Evolutionary conservation across 345 rosid species (phyloP).

Genomic region (Rhodomyrtus tomentosa): DNA sequence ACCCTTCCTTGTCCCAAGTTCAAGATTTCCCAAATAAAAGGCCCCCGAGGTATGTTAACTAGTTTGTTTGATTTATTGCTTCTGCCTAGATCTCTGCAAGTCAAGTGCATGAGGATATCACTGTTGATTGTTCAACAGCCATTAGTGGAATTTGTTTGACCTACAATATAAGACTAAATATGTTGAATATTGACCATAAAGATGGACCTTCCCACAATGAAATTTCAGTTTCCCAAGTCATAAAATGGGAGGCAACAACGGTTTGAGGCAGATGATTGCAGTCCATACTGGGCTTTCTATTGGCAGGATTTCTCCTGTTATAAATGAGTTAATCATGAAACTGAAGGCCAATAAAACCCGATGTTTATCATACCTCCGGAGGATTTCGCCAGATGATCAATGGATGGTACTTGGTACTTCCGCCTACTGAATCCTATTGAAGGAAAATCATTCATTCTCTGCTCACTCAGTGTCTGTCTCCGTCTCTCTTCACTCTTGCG

Average conservation of each 20-base stretch:
- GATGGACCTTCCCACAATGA: neutral
- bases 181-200: neutral
- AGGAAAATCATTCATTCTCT: neutral
- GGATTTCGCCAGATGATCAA: conserved; percentile 98
- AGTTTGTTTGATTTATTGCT: neutral
- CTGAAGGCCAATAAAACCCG: conserved; percentile 47
- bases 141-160: neutral
- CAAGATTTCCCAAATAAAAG: conserved; percentile 61
- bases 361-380: conserved; percentile 81
- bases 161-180: neutral
- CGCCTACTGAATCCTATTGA: neutral
- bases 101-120: neutral
- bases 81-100: neutral
- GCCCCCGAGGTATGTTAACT: conserved; percentile 60
- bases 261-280: neutral
- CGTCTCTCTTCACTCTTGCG: neutral
- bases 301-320: conserved; percentile 72
- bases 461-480: neutral
- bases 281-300: neutral
- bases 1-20: conserved; percentile 69
- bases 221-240: neutral
- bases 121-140: neutral
- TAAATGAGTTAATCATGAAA: conserved; percentile 61
- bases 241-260: neutral
- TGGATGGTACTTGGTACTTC: conserved; percentile 25